A percentile compares a stretch with the other conserved stretches of the same genome.
phyloP scores from a whole-genome alignment of 176 grass and related monocot species.

The Tuctoria greenei region DNA sequence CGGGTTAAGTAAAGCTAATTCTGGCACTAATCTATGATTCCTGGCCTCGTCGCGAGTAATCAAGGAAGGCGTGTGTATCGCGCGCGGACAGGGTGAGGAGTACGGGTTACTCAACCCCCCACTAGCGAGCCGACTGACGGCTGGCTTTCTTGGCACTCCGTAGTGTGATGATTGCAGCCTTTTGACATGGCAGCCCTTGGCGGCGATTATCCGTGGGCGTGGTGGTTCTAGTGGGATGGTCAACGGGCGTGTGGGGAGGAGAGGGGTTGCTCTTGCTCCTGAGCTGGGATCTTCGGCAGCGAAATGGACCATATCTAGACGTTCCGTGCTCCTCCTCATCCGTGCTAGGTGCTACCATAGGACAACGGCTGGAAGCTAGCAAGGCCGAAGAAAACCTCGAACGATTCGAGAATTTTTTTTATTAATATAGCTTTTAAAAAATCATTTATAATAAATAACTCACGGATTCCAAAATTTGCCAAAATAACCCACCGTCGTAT shows the following conservation, averaged over 20 bases:
- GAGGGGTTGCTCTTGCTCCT: not conserved
- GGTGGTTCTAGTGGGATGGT: conserved; percentile 22
- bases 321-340: too few relatives aligned
- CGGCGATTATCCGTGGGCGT: conserved; percentile 29
- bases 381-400: too few relatives aligned
- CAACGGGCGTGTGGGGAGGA: not conserved
- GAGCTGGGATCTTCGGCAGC: not conserved
- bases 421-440: too few relatives aligned
- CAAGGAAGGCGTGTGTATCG: not conserved
- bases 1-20: not conserved
- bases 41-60: not conserved
- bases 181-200: conserved; percentile 35
- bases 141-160: conserved; percentile 36
- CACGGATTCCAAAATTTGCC: too few relatives aligned
- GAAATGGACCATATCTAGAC: not conserved
- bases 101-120: conserved; percentile 31
- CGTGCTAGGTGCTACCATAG: too few relatives aligned
- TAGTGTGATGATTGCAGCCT: conserved; percentile 37
- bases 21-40: not conserved
- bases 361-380: too few relatives aligned
- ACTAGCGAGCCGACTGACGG: conserved; percentile 25
- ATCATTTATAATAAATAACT: too few relatives aligned
- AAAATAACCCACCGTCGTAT: too few relatives aligned
- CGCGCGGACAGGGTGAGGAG: not conserved
- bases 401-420: too few relatives aligned